Evolutionary conservation across 805 yeast species (phyloP).

Genomic region (Candida glaebosa): DNA sequence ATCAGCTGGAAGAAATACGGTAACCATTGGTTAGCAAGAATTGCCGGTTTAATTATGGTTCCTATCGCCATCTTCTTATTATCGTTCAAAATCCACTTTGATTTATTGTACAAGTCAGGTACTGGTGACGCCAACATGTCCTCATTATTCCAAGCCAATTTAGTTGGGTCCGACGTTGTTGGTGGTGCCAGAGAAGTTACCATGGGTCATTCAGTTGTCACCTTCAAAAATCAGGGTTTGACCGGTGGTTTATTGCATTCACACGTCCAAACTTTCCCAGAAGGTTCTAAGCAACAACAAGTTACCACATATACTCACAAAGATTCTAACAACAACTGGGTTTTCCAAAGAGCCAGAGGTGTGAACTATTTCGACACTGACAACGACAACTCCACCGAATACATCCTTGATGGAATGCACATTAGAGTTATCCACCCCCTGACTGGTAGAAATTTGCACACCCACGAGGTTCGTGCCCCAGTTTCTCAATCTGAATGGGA

Average conservation of each 20-base stretch:
- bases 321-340: constrained; percentile 44
- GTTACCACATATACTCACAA: constrained; percentile 46
- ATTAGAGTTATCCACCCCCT: constrained; percentile 61
- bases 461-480: constrained; percentile 66
- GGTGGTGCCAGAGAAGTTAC: constrained; percentile 69
- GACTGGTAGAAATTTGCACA: constrained; percentile 66
- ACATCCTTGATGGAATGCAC: constrained; percentile 54
- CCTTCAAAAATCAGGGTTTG: constrained; percentile 42
- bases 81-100: constrained; percentile 74
- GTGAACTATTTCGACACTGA: constrained; percentile 28
- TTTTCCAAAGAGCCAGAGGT: constrained; percentile 47
- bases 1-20: constrained; percentile 49
- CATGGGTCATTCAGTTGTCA: constrained; percentile 43
- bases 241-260: constrained; percentile 46
- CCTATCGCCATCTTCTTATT: constrained; percentile 63
- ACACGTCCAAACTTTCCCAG: constrained; percentile 44
- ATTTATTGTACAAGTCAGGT: constrained; percentile 67
- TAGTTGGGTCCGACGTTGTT: constrained; percentile 58
- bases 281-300: constrained; percentile 47
- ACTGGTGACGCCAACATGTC: constrained; percentile 81
- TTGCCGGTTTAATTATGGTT: constrained; percentile 56
- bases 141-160: constrained; percentile 76
- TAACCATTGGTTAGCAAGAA: constrained; percentile 66
- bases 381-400: constrained; percentile 29
- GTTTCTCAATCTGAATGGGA: constrained; percentile 52